Evolutionary conservation across 2,329 filamentous ascomycete genomes (phyloP), one percentile per base, ranked within the genome.

Genomic region (Venturiaceae sp.): DNA sequence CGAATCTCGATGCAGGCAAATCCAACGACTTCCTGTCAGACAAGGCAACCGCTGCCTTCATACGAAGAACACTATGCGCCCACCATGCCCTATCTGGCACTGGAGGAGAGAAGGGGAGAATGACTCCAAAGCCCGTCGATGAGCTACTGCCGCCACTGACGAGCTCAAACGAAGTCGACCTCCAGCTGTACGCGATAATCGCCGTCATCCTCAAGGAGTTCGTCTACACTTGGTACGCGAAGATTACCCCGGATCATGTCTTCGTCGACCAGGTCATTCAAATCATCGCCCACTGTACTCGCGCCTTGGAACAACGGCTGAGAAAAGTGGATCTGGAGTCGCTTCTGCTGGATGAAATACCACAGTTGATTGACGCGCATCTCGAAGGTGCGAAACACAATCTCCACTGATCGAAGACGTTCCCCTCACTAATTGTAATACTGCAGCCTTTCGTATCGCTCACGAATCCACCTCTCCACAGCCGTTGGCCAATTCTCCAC

Each of bases 141-240:
- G 87, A 92, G 65, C 77, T 96, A 46, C 77, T 99, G 50, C 94
- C 92, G 60, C 91, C 92, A 39, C 79, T 99, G 67, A 97, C 92
- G 53, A 96, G 91, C 75, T 91, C 90, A 55, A 95, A 96, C 71
- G 90, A 95, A 65, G 84, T 97, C 60, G 94, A 99, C 71, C 76
- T 95, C 59, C 88, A 99, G 74, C 81, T 99, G 4, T 99, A 97
- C 70, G 92, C 90, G 30, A 82, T 97, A 61, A 85, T 99, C 61
- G 88, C 94, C 56, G 87, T 97, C 60, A 84, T 97, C 62, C 79
- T 96, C 66, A 85, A 88, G 67, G 91, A 96, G 63, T 96, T 91
- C 70, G 88, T 99, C 37, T 86, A 94, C 71, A 85, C 84, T 33
- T 99, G 94, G 94, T 99, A 99, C 76, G 80, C 79, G 63, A 92